These are phyloP conservation scores for Capronia americana DNA, from an alignment of 2,329 filamentous ascomycete species.

Conservation along the genomic window DNA sequence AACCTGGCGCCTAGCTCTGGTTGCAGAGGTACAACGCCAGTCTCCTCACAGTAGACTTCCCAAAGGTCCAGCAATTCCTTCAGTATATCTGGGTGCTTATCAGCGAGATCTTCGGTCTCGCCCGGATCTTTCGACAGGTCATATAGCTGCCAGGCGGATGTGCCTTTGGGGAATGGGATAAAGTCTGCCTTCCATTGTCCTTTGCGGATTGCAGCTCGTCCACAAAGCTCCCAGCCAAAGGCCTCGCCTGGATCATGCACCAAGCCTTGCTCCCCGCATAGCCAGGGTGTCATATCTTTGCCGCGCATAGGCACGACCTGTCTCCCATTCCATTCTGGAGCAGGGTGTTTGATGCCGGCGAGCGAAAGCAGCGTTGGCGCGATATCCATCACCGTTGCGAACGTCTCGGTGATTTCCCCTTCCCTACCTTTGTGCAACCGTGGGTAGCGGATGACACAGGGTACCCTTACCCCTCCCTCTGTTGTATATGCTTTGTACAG, in stretches of 20 bases:
- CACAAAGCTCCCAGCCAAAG: slow-evolving; percentile 64
- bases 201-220: slow-evolving; percentile 61
- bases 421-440: slow-evolving; percentile 30
- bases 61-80: slow-evolving; percentile 60
- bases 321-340: slow-evolving; percentile 58
- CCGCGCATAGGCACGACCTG: slow-evolving; percentile 61
- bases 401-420: slow-evolving; percentile 42
- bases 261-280: slow-evolving; percentile 43
- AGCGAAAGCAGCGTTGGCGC: slow-evolving; percentile 54
- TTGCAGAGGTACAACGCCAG: slow-evolving; percentile 55
- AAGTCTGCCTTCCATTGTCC: slow-evolving; percentile 65
- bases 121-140: slow-evolving; percentile 60
- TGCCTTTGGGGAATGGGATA: slow-evolving; percentile 62
- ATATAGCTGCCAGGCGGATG: slow-evolving; percentile 65
- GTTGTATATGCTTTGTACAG: slow-evolving; percentile 46
- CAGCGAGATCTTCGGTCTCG: slow-evolving; percentile 56
- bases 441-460: slow-evolving; percentile 47
- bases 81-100: slow-evolving; percentile 52
- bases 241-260: slow-evolving; percentile 61
- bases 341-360: slow-evolving; percentile 57
- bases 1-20: slow-evolving; percentile 63
- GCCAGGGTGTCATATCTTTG: slow-evolving; percentile 55
- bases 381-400: slow-evolving; percentile 61
- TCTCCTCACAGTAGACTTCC: slow-evolving; percentile 51
- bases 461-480: slow-evolving; percentile 48